phyloP scores from a whole-genome alignment of 2,329 filamentous ascomycete species.

The Sporothrix pallida region DNA sequence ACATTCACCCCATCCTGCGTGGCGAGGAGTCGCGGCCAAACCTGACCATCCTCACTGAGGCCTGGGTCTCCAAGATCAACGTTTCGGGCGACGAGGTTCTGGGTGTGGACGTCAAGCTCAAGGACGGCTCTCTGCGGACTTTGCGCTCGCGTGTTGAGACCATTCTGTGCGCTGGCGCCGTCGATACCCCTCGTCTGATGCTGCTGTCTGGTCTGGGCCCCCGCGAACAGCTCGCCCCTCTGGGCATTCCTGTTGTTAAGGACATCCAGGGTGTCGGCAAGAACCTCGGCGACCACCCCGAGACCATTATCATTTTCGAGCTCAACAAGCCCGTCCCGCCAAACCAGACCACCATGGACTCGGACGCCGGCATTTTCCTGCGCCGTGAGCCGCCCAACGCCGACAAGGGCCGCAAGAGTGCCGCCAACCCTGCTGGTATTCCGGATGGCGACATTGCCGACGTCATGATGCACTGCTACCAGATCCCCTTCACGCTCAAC shows the following conservation, averaged over 20 bases:
- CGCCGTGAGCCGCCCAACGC: slow-evolving; percentile 77
- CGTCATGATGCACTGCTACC: slow-evolving; percentile 97
- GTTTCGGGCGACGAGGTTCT: slow-evolving; percentile 65
- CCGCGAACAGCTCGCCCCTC: slow-evolving; percentile 57
- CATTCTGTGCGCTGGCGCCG: slow-evolving; percentile 77
- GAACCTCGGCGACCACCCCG: slow-evolving; percentile 66
- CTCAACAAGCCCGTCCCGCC: slow-evolving; percentile 75
- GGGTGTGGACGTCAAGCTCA: slow-evolving; percentile 70
- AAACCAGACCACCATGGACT: slow-evolving; percentile 90
- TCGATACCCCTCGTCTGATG: slow-evolving; percentile 76
- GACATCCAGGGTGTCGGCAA: slow-evolving; percentile 65
- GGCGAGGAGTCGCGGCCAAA: slow-evolving; percentile 84
- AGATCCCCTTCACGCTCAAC: slow-evolving; percentile 90
- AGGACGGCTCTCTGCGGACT: slow-evolving; percentile 56
- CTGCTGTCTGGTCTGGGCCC: slow-evolving; percentile 64
- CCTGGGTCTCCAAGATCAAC: slow-evolving; percentile 84
- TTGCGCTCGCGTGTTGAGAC: slow-evolving; percentile 75
- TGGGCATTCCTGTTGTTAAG: slow-evolving; percentile 61
- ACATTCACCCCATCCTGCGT: slow-evolving; percentile 88
- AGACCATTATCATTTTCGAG: slow-evolving; percentile 72
- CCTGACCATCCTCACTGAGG: slow-evolving; percentile 83
- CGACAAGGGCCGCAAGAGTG: slow-evolving; percentile 59
- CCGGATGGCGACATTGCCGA: slow-evolving; percentile 78
- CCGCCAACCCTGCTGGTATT: slow-evolving; percentile 56
- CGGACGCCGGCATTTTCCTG: slow-evolving; percentile 85